Percentiles rank a stretch among this genome's conserved stretches.
phyloP scores from a whole-genome alignment of 2,329 filamentous ascomycete genomes.

The Samsoniella hepiali region DNA sequence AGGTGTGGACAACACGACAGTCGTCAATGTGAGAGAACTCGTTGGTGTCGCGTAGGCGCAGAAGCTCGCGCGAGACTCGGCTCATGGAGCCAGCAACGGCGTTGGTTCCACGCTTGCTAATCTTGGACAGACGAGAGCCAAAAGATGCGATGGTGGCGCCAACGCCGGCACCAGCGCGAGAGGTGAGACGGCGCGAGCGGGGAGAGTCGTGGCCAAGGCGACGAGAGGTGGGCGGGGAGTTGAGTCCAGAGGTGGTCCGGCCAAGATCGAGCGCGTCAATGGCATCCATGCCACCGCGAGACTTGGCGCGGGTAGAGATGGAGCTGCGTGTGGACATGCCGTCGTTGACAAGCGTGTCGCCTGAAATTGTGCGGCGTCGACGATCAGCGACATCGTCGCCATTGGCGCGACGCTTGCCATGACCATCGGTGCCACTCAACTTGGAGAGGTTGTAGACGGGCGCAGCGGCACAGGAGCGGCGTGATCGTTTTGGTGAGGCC shows the following conservation, averaged over 20 bases:
- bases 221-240: conserved; percentile 31
- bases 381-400: conserved; percentile 46
- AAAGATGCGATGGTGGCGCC: conserved; percentile 43
- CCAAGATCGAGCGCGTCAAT: conserved; percentile 47
- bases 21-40: conserved; percentile 60
- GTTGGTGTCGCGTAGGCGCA: conserved; percentile 59
- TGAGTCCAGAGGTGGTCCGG: conserved; percentile 40
- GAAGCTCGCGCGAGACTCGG: conserved; percentile 55
- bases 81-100: conserved; percentile 46
- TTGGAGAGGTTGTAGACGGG: conserved; percentile 66
- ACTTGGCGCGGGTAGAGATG: conserved; percentile 18
- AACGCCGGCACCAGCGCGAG: conserved; percentile 35
- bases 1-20: conserved; percentile 53
- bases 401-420: conserved; percentile 54
- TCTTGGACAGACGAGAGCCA: conserved; percentile 47
- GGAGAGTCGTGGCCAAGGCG: conserved; percentile 32
- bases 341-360: conserved; percentile 34
- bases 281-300: conserved; percentile 31
- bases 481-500: conserved; percentile 40
- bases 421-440: conserved; percentile 58
- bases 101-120: conserved; percentile 61
- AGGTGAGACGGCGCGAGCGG: conserved; percentile 38
- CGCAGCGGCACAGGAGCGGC: conserved; percentile 52
- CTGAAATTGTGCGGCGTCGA: conserved; percentile 46
- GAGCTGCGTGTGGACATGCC: conserved; percentile 23